phyloP scores from a whole-genome alignment of 305 asterid genomes.

The Monarda citriodora region DNA sequence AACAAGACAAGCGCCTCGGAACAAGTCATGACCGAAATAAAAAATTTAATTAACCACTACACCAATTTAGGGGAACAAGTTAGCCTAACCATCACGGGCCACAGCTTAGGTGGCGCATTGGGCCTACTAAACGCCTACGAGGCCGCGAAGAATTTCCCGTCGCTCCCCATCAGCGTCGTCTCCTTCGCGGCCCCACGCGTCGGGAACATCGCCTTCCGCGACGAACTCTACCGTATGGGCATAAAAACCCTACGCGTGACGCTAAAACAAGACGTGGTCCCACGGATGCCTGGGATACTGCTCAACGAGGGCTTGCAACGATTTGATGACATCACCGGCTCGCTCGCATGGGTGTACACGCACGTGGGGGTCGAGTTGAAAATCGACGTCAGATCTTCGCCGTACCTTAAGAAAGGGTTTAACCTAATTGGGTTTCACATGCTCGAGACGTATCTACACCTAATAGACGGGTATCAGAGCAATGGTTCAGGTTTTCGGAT shows the following conservation, averaged over 20 bases:
- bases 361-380: constrained; percentile 78
- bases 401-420: constrained; percentile 55
- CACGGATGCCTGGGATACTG: constrained; percentile 70
- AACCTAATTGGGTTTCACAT: constrained; percentile 67
- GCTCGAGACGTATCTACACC: constrained; percentile 78
- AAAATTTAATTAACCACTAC: constrained; percentile 36
- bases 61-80: constrained; percentile 44
- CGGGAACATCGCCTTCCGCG: constrained; percentile 80
- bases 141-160: constrained; percentile 59
- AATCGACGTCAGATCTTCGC: constrained; percentile 59
- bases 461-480: constrained; percentile 60
- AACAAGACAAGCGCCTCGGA: constrained; percentile 76
- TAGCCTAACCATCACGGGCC: constrained; percentile 79
- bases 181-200: constrained; percentile 86
- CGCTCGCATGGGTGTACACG: constrained; percentile 78
- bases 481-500: constrained; percentile 46
- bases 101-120: constrained; percentile 79
- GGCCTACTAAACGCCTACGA: constrained; percentile 79
- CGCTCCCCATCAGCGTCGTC: constrained; percentile 46
- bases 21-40: constrained; percentile 66
- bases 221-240: constrained; percentile 64
- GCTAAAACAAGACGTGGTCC: constrained; percentile 64
- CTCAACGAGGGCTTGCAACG: constrained; percentile 68
- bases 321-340: constrained; percentile 65
- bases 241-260: constrained; percentile 62